Evolutionary conservation across 2,329 filamentous ascomycete species (phyloP), one percentile per base, ranked within the genome.

Genomic region (Botrytis cinerea): DNA sequence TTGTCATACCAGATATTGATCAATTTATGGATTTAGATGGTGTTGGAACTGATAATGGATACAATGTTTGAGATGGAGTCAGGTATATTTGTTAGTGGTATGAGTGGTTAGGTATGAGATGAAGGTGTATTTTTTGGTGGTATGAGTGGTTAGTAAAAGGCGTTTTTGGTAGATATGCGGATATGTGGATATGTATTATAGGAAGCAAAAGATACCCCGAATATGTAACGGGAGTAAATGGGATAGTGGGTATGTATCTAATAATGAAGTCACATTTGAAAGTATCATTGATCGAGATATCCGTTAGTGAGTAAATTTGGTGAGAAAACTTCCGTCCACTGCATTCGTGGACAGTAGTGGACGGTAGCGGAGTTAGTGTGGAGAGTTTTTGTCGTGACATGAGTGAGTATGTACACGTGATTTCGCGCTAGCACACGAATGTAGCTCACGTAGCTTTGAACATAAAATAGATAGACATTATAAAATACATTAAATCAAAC

Each of bases 21-120:
- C 74, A 74, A 43, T 75, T 70, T 45, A 75, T 75, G 74, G 71
- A 75, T 70, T 64, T 75, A 20, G 72, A 71, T 73, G 72, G 45
- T 6, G 72, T 51, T 9, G 61, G 60, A 67, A 45, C 20, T 46
- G 59, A n/a, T n/a, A 61, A 57, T 62, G 68, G 40, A 22, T 70
- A 70, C 14, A 60, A 70, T 70, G 40, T 40, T 45, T 70, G 68
- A 70, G 68, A 14, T 32, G 32, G 32, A 32, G 32, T 32, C 32
- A 32, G 32, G 32, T 32, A 3, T 32, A 32, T 32, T 32, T 32
- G 16, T 35, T 68, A 25, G 32, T 7, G 28, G 25, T 46, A 14
- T 28, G 28, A 28, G 28, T 28, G 28, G 28, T 2, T 28, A 28
- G 28, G 1, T 14, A 5, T 43, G n/a, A 14, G 35, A 28, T 28